These are phyloP conservation scores for Gymnopilus junonius DNA, from an alignment of 768 basidiomycete species.

Conservation along the genomic window DNA sequence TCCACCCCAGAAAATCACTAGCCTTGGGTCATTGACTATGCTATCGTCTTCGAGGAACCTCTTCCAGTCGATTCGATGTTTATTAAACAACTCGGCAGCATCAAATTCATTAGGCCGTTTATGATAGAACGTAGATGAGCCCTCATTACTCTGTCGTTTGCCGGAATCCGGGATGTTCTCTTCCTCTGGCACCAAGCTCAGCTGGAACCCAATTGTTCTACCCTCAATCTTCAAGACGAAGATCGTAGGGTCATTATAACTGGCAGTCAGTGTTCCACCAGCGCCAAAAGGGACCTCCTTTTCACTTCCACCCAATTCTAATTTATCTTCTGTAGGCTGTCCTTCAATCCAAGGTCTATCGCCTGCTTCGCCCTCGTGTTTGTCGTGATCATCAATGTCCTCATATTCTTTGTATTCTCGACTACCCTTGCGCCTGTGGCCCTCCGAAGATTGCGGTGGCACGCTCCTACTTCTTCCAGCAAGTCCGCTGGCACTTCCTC, in stretches of 20 bases:
- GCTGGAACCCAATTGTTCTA: conserved; percentile 66
- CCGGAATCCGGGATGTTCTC: conserved; percentile 30
- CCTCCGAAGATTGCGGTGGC: conserved; percentile 53
- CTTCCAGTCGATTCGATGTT: conserved; percentile 66
- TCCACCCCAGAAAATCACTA: conserved; percentile 78
- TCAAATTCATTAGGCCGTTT: conserved; percentile 49
- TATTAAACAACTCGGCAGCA: conserved; percentile 57
- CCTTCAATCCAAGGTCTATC: conserved; percentile 9
- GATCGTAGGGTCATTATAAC: conserved; percentile 60
- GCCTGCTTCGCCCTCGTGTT: conserved; percentile 19
- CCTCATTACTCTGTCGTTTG: not conserved
- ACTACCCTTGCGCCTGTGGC: conserved; percentile 25
- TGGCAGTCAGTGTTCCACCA: conserved; percentile 61
- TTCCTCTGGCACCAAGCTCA: conserved; percentile 56
- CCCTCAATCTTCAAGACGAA: conserved; percentile 71
- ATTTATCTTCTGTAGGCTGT: conserved; percentile 4
- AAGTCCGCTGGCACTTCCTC: not conserved
- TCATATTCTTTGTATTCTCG: conserved; percentile 38
- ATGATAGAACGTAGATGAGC: not conserved
- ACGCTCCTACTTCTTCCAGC: conserved; percentile 59
- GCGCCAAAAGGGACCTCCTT: conserved; percentile 41
- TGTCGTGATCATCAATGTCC: conserved; percentile 26
- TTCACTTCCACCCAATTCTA: not conserved
- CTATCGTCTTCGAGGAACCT: conserved; percentile 67
- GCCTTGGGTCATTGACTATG: conserved; percentile 61